phyloP scores from a whole-genome alignment of 2,329 filamentous ascomycete genomes.

The Colletotrichum sp. region DNA sequence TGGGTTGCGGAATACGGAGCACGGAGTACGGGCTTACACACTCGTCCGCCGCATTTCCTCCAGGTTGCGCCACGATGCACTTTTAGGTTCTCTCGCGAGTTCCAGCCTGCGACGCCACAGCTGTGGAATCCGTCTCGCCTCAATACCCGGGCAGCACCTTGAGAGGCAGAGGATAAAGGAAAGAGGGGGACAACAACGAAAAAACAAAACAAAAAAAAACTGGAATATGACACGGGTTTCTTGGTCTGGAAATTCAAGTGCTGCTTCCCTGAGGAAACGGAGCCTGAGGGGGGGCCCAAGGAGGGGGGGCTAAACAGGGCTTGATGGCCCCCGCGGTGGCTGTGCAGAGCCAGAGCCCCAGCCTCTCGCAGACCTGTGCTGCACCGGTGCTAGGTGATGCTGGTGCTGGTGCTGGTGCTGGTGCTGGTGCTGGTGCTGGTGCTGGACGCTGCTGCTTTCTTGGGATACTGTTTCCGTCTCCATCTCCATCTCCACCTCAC shows the following conservation, averaged over 20 bases:
- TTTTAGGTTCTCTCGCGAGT: background rate
- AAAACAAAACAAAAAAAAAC: background rate
- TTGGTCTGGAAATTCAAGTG: background rate
- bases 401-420: no score
- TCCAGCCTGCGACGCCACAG: background rate
- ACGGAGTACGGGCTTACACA: background rate
- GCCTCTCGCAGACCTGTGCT: background rate
- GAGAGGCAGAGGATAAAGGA: background rate
- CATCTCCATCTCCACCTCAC: background rate
- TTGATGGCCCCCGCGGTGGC: constrained; percentile 16
- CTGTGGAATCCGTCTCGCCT: background rate
- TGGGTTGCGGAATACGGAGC: background rate
- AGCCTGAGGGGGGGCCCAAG: constrained; percentile 9
- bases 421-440: no score
- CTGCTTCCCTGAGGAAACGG: constrained; percentile 7
- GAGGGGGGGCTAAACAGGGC: background rate
- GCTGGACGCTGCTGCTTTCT: background rate
- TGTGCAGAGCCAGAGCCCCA: constrained; percentile 9
- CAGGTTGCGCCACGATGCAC: constrained; percentile 3
- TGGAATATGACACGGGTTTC: background rate
- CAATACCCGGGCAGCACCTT: background rate
- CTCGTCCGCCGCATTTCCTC: background rate
- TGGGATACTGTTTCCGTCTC: background rate
- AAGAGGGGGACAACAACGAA: background rate
- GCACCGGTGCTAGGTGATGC: no score